These are phyloP conservation scores for Pontederia paniculata DNA, from an alignment of 176 grass and related monocot species.

Conservation along the genomic window DNA sequence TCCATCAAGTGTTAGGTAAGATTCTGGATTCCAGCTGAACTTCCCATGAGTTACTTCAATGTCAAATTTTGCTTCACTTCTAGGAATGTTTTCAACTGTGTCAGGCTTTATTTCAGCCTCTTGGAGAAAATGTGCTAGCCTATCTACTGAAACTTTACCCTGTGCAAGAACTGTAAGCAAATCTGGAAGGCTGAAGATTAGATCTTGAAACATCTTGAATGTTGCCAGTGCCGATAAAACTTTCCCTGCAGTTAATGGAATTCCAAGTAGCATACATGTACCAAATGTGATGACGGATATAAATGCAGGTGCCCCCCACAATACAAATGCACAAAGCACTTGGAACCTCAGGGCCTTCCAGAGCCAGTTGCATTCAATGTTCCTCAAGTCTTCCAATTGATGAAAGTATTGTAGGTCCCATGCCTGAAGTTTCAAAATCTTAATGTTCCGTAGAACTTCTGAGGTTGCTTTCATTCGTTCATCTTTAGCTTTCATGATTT, in stretches of 20 bases:
- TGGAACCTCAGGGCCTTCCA: background rate
- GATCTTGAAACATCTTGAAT: constrained; percentile 18
- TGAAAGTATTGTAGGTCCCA: constrained; percentile 17
- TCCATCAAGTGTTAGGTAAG: constrained; percentile 1
- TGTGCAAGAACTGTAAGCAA: constrained; percentile 13
- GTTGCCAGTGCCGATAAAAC: constrained; percentile 14
- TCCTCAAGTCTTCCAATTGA: constrained; percentile 9
- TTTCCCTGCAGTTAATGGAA: constrained; percentile 7
- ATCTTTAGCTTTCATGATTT: constrained; percentile 19
- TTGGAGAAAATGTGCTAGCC: constrained; percentile 9
- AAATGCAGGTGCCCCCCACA: constrained; percentile 10
- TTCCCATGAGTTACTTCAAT: background rate
- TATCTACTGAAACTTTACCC: constrained; percentile 14
- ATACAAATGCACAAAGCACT: constrained; percentile 10
- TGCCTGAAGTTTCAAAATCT: constrained; percentile 19
- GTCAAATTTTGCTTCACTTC: background rate
- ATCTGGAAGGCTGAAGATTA: constrained; percentile 14
- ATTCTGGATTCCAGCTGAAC: constrained; percentile 7
- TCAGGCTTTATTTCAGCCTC: background rate
- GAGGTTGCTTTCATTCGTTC: constrained; percentile 16
- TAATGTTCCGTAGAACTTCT: constrained; percentile 20
- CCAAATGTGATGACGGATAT: constrained; percentile 10
- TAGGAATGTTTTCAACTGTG: background rate
- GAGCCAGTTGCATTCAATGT: constrained; percentile 13
- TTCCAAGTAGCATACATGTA: constrained; percentile 10